Evolutionary conservation across 2,329 filamentous ascomycete species (phyloP).

Genomic region (Botrytis tulipae): DNA sequence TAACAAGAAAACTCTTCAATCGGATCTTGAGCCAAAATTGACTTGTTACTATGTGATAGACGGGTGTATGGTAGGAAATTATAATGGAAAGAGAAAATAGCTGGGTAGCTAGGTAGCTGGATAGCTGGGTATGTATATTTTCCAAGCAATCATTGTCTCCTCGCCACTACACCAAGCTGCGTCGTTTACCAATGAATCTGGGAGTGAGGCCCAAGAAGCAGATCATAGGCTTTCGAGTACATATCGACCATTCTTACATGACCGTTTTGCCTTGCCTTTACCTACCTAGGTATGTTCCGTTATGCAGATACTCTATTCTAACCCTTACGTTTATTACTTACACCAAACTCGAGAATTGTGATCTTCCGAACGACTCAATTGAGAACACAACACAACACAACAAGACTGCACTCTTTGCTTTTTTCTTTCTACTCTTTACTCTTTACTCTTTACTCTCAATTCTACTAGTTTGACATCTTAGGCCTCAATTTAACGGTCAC

Average conservation of each 20-base stretch:
- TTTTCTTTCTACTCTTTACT: neutral
- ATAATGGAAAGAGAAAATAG: neutral
- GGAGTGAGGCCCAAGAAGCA: slow-evolving; percentile 18
- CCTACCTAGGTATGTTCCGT: slow-evolving; percentile 17
- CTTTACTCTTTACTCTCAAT: neutral
- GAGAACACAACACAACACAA: neutral
- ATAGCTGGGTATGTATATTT: neutral
- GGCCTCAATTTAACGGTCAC: slow-evolving; percentile 6
- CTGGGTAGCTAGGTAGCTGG: too few relatives aligned
- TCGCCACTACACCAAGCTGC: slow-evolving; percentile 21
- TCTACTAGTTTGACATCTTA: neutral
- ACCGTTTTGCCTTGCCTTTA: slow-evolving; percentile 7
- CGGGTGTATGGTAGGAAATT: neutral
- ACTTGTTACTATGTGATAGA: neutral
- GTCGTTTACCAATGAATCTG: slow-evolving; percentile 32
- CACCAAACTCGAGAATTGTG: neutral
- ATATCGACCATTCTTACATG: neutral
- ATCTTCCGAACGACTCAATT: neutral
- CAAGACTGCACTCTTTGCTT: neutral
- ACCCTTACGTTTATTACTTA: neutral
- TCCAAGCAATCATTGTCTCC: slow-evolving; percentile 26
- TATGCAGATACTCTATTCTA: neutral
- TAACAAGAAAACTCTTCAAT: slow-evolving; percentile 22
- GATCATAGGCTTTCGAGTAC: slow-evolving; percentile 32
- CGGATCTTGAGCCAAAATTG: slow-evolving; percentile 17